Evolutionary conservation across 139 green algal species (phyloP).

Genomic region (Edaphochlamys debaryana): DNA sequence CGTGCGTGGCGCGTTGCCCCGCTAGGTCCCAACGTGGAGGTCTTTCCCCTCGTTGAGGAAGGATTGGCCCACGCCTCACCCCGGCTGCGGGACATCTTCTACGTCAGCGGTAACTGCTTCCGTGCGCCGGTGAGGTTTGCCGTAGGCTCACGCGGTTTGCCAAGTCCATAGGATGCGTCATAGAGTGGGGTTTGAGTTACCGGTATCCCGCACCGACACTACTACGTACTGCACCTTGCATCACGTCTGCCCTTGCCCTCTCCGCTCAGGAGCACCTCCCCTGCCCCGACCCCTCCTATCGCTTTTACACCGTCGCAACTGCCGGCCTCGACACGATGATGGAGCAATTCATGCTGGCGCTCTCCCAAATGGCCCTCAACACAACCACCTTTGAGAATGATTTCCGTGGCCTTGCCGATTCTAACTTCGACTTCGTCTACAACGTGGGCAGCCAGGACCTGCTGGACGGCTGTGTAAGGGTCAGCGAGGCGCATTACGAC

Average conservation of each 20-base stretch:
- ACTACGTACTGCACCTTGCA: no score
- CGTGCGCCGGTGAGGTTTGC: neutral
- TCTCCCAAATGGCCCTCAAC: no score
- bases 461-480: neutral
- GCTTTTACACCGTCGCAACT: neutral
- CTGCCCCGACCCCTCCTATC: neutral
- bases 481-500: neutral
- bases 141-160: no score
- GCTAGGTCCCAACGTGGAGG: neutral
- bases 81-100: neutral
- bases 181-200: no score
- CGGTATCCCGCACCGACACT: no score
- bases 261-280: constrained; percentile 3
- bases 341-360: neutral
- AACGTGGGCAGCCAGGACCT: constrained; percentile 2
- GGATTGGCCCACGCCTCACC: neutral
- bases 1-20: no score
- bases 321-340: neutral
- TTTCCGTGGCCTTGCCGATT: no score
- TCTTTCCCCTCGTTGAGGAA: neutral
- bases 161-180: no score
- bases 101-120: neutral
- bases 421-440: constrained; percentile 21
- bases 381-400: no score
- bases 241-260: no score